Percentiles rank a stretch among this genome's conserved stretches.
These are phyloP conservation scores for Diplodia mutila DNA, from an alignment of 2,329 filamentous ascomycete genomes.

Conservation along the genomic window DNA sequence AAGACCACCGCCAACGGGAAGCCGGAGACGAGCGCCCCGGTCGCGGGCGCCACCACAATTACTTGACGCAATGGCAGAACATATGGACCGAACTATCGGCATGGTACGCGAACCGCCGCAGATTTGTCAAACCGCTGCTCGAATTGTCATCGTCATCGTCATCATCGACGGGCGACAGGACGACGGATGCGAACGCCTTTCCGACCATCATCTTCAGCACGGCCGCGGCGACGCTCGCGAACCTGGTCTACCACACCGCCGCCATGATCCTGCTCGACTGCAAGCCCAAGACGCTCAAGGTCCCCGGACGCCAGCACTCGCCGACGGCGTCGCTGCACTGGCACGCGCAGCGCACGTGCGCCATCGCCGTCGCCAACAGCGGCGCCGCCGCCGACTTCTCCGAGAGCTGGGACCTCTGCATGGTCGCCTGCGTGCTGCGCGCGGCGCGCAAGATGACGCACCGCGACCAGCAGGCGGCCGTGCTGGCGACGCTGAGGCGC, in stretches of 20 bases:
- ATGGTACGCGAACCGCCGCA: conserved; percentile 33
- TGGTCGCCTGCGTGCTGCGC: conserved; percentile 52
- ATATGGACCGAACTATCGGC: conserved; percentile 29
- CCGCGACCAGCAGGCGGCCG: conserved; percentile 50
- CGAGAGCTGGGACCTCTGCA: conserved; percentile 50
- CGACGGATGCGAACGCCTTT: conserved; percentile 31
- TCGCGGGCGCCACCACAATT: conserved; percentile 30
- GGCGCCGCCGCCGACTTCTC: conserved; percentile 32
- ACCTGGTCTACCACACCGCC: conserved; percentile 62
- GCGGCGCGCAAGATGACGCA: conserved; percentile 55
- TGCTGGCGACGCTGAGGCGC: conserved; percentile 46
- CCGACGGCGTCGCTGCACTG: conserved; percentile 50
- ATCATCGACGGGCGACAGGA: conserved; percentile 18
- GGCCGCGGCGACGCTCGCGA: conserved; percentile 50
- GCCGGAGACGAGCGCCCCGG: conserved; percentile 21
- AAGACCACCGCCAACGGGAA: conserved; percentile 1
- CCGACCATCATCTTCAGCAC: conserved; percentile 53
- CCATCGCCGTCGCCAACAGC: conserved; percentile 53
- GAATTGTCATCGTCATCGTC: conserved; percentile 33
- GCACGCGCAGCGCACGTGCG: conserved; percentile 56
- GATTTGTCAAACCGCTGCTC: conserved; percentile 38
- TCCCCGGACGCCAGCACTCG: conserved; percentile 34
- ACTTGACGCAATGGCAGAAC: conserved; percentile 32
- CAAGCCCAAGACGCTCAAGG: conserved; percentile 51
- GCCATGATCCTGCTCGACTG: conserved; percentile 58